Evolutionary conservation across 1,284 basidiomycete genomes (phyloP), one percentile per base, ranked within the genome.

Genomic region (Tremellales sp.): DNA sequence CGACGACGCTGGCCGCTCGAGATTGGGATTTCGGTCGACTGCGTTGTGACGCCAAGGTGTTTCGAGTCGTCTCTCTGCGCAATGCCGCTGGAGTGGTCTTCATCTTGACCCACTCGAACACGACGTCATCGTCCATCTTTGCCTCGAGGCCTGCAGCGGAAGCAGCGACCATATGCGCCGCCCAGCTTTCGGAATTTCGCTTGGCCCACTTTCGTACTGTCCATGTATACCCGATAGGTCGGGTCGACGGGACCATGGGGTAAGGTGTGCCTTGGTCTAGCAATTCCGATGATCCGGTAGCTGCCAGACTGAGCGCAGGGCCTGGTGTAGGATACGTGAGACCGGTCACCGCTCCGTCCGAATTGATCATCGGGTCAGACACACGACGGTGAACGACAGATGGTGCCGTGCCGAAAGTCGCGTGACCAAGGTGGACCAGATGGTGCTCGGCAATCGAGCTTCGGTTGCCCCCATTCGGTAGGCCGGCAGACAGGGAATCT

Each of bases 201-300:
- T 87, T 90, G 43, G 86, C 75, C 89, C 90, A 94, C 53, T 77
- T 79, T 48, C 83, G 78, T 17, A 91, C 82, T 4, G 86, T 79
- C 88, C 89, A 94, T 3, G 87, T 81, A 61, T 93, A 92, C 61
- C 67, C 70, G 5, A 72, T 51, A 7, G 73, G 69, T 33, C 73
- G 62, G n/a, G 49, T 48, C 0, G 62, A 63, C 3, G 62, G 60
- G 17, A 55, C 22, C 29, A 61, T 52, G 13, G 56, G 55, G 12
- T 57, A 33, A 13, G 46, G 51, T 27, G 36, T 36, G 42, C 23
- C 25, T 48, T 29, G 43, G 25, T 46, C 48, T 22, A 39, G 46
- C 10, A 3, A 23, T 11, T 23, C 40, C 39, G 23, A n/a, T 10
- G 11, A 19, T 10, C 12, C 40, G 12, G 19, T 19, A 33, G 27